Percentiles rank a stretch among this genome's conserved stretches.
Conservation (phyloP, 2,329 filamentous ascomycete species). For the Fusarium sp. region DNA sequence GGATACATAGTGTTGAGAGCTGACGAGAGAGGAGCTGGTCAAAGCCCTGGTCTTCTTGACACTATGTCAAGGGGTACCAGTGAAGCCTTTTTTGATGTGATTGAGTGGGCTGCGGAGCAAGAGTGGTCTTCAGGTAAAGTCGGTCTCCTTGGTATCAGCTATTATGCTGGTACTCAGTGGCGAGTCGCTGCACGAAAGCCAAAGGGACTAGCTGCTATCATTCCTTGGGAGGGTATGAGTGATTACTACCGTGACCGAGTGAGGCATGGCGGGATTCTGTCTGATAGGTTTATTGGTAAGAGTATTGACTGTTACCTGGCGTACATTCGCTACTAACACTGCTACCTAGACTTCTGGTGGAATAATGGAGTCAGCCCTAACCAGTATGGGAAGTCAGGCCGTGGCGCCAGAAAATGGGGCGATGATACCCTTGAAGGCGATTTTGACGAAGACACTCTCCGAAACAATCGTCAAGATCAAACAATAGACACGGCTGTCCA, state of each 20-base stretch:
- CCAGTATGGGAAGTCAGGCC: constrained; percentile 71
- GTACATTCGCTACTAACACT: too few species aligned
- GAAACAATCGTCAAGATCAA: constrained; percentile 61
- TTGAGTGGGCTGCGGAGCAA: constrained; percentile 61
- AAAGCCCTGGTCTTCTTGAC: constrained; percentile 60
- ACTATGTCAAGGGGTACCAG: constrained; percentile 51
- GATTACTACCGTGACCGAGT: constrained; percentile 68
- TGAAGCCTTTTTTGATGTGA: constrained; percentile 62
- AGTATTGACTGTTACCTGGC: too few species aligned
- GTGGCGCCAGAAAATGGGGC: constrained; percentile 48
- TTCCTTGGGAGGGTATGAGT: constrained; percentile 64
- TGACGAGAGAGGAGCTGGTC: constrained; percentile 61
- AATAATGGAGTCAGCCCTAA: constrained; percentile 54
- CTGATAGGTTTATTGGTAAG: constrained; percentile 64
- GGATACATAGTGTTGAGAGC: constrained; percentile 67
- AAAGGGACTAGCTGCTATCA: constrained; percentile 59
- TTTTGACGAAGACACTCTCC: constrained; percentile 62
- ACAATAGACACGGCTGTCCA: constrained; percentile 60
- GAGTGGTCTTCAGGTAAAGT: constrained; percentile 60
- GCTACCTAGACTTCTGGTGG: constrained; percentile 34
- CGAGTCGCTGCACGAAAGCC: constrained; percentile 60
- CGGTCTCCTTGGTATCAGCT: constrained; percentile 60
- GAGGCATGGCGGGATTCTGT: constrained; percentile 71
- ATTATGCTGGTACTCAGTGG: constrained; percentile 61
- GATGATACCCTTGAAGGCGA: constrained; percentile 68